Conservation (phyloP, 2,329 filamentous ascomycete species). For the Botrytis galanthina region DNA sequence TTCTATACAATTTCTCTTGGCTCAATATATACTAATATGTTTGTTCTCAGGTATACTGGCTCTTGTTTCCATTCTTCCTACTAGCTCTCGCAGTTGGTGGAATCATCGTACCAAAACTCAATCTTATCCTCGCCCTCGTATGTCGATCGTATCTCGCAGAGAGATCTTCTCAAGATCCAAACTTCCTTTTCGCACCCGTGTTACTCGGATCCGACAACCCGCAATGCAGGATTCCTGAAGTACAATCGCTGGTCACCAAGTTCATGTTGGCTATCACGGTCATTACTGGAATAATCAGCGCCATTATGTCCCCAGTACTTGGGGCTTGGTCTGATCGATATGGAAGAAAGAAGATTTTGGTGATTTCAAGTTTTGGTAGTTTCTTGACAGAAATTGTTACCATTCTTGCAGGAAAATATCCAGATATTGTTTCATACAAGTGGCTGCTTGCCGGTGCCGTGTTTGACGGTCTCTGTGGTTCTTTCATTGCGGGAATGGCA, state of each 20-base stretch:
- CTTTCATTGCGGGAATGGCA: slow-evolving; percentile 80
- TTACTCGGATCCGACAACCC: slow-evolving; percentile 68
- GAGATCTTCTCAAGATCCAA: slow-evolving; percentile 55
- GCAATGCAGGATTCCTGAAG: slow-evolving; percentile 76
- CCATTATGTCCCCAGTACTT: slow-evolving; percentile 76
- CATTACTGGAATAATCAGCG: slow-evolving; percentile 72
- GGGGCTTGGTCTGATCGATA: slow-evolving; percentile 84
- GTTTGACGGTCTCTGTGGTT: slow-evolving; percentile 81
- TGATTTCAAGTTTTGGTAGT: slow-evolving; percentile 70
- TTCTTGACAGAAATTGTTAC: slow-evolving; percentile 72
- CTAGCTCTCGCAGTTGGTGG: slow-evolving; percentile 86
- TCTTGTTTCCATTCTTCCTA: slow-evolving; percentile 75
- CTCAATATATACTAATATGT: slow-evolving; percentile 32
- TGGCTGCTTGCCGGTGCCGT: slow-evolving; percentile 75
- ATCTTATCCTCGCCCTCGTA: slow-evolving; percentile 79
- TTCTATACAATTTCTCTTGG: slow-evolving; percentile 20
- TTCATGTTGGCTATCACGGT: slow-evolving; percentile 78
- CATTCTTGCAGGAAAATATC: slow-evolving; percentile 73
- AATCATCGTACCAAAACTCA: slow-evolving; percentile 80
- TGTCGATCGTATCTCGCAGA: slow-evolving; percentile 82
- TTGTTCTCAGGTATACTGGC: slow-evolving; percentile 69
- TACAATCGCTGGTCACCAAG: slow-evolving; percentile 72
- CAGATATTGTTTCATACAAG: slow-evolving; percentile 70
- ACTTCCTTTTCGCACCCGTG: slow-evolving; percentile 60
- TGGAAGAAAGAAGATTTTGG: slow-evolving; percentile 73